Base-by-base conservation (phyloP, 148 eudicot species). In the Rhododendron williamsianum region DNA sequence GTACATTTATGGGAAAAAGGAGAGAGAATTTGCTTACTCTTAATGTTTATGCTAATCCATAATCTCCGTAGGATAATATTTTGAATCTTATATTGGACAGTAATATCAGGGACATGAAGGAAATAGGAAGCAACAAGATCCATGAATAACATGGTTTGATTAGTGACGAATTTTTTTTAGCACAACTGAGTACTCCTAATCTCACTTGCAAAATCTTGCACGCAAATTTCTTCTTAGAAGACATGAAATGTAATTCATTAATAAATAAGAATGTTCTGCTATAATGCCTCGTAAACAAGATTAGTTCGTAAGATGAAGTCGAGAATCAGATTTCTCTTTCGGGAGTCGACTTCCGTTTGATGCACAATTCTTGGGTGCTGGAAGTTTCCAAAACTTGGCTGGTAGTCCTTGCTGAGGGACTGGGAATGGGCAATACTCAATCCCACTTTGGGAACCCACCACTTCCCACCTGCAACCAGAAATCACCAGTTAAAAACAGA, bases 331-430 rank as follows among this genome's bases (percentile, higher is more conserved):
- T 27, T 35, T 46, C 60, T 12, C n/a, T 38, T 3, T 41, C 9
- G 4, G 33, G 35, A 82, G 77, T 12, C 63, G 30, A 38, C 30
- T 49, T 38, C 43, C 19, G 81, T 35, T 72, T 30, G 8, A 56
- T 36, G 56, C 25, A 19, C 43, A 43, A 51, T 25, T 82, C 63
- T 41, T 35, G 56, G 45, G 35, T 45, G 81, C 16, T 85, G 80
- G 35, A 72, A 82, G 87, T 90, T 87, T 92, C 91, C 91, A 89
- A 79, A 92, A 93, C 84, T 84, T 92, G 81, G 93, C 93, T 27
- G 93, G 96, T 69, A 96, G 91, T 67, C 98, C 98, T 48, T 89
- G 86, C 45, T 86, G 87, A 49, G 98, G 98, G 52, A 95, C 85
- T 30, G 95, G 98, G 84, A 95, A 95, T 84, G 98, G 98, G 65